phyloP scores from a whole-genome alignment of 2,329 filamentous ascomycete species.

The Graphiopsis chlorocephala region DNA sequence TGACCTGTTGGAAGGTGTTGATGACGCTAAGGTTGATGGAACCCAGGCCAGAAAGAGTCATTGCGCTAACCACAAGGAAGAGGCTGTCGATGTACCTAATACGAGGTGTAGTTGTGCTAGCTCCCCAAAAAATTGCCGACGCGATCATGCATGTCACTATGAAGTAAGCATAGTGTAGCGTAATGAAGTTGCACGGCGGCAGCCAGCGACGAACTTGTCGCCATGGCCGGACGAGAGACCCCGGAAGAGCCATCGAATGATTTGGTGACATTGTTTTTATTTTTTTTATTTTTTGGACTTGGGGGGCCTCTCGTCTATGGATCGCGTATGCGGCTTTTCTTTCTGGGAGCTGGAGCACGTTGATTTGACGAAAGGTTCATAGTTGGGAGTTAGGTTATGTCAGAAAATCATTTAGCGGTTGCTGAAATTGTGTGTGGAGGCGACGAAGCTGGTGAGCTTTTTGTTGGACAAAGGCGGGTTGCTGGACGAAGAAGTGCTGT shows the following conservation, averaged over 20 bases:
- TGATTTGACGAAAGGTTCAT: conserved; percentile 14
- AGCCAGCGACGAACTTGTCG: conserved; percentile 10
- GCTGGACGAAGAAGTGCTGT: neutral
- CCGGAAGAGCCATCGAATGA: neutral
- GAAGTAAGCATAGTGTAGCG: conserved; percentile 66
- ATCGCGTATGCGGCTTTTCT: conserved; percentile 17
- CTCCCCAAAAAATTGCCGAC: conserved; percentile 61
- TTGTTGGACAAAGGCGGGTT: neutral
- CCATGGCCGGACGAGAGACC: conserved; percentile 13
- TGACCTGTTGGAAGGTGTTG: conserved; percentile 66
- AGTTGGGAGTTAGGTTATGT: conserved; percentile 7
- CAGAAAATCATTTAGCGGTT: conserved; percentile 10
- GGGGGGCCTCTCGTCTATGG: conserved; percentile 12
- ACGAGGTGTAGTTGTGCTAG: conserved; percentile 50
- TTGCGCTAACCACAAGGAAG: conserved; percentile 64
- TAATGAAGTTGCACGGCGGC: conserved; percentile 35
- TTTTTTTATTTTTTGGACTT: neutral
- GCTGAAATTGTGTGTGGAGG: neutral
- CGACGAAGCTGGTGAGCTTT: neutral
- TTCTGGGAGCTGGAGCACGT: conserved; percentile 14
- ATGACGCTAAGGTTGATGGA: conserved; percentile 63
- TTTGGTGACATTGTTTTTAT: neutral
- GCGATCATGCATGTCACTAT: conserved; percentile 53
- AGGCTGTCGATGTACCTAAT: conserved; percentile 63
- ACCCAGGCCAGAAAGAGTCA: conserved; percentile 67